Conservation (phyloP, 495 filamentous ascomycete genomes). For the Recurvomyces mirabilis region DNA sequence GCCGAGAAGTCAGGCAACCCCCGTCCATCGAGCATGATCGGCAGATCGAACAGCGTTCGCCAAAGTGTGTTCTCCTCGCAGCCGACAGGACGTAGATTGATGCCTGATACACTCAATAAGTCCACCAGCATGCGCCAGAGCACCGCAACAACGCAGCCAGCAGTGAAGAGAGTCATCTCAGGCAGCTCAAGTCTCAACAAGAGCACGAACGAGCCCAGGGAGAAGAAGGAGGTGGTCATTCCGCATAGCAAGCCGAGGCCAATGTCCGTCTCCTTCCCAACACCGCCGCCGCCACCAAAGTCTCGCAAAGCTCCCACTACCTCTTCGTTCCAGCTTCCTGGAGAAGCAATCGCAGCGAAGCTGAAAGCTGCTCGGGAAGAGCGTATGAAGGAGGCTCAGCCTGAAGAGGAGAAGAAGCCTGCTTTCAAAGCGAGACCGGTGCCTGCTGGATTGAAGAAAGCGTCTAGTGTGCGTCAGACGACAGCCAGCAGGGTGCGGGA, state of each 20-base stretch:
- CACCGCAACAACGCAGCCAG: background rate
- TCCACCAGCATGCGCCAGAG: background rate
- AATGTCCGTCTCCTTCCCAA: conserved; percentile 33
- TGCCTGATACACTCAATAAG: no score
- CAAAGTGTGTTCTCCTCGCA: no score
- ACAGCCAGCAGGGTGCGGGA: conserved; percentile 48
- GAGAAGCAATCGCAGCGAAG: conserved; percentile 59
- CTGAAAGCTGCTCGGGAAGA: conserved; percentile 58
- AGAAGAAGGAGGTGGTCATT: conserved; percentile 15
- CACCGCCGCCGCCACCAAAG: conserved; percentile 36
- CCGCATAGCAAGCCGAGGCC: conserved; percentile 26
- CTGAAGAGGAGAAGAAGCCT: conserved; percentile 41
- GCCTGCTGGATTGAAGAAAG: conserved; percentile 30
- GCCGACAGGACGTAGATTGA: no score
- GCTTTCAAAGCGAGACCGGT: conserved; percentile 54
- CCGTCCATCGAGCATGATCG: conserved; percentile 1
- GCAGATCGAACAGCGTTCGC: conserved; percentile 6
- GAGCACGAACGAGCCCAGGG: background rate
- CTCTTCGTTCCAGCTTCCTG: conserved; percentile 58
- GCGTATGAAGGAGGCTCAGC: conserved; percentile 37
- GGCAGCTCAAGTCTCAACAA: background rate
- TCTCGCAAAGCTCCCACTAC: conserved; percentile 51
- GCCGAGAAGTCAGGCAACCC: conserved; percentile 1
- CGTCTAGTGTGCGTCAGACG: conserved; percentile 36
- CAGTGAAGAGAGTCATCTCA: background rate